Conservation (phyloP, 257 asterid genomes). For the Solanum corneliomulleri region DNA sequence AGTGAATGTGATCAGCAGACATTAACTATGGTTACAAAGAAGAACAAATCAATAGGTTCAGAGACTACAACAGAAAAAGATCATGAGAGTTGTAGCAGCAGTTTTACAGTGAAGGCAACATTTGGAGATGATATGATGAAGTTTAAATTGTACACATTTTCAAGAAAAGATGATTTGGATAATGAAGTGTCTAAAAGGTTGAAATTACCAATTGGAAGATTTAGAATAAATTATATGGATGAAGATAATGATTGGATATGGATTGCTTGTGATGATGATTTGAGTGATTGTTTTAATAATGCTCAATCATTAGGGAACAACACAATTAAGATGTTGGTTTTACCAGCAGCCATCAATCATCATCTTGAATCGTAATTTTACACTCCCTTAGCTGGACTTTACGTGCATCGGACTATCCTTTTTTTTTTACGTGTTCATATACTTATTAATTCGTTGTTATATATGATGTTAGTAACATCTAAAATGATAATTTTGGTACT, state of each 20-base stretch:
- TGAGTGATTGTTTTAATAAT: background rate
- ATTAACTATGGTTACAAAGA: background rate
- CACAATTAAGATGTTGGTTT: background rate
- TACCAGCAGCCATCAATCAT: background rate
- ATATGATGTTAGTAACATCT: background rate
- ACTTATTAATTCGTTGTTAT: background rate
- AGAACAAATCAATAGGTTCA: background rate
- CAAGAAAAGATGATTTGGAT: background rate
- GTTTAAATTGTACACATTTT: background rate
- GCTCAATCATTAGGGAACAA: background rate
- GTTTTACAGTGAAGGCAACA: background rate
- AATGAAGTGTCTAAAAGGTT: background rate
- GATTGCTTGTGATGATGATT: background rate
- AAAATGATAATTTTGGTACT: background rate
- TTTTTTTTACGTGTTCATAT: background rate
- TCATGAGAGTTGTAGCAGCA: background rate
- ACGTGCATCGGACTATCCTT: fast-evolving
- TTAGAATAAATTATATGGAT: background rate
- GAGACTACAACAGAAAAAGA: background rate
- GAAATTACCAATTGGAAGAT: background rate
- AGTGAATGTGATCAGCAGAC: background rate
- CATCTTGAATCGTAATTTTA: background rate
- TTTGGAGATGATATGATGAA: background rate
- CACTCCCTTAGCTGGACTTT: background rate
- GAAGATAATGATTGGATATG: background rate